Percentiles rank a stretch among this genome's conserved stretches.
Conservation (phyloP, 257 asterid genomes). For the Ocimum tenuiflorum region DNA sequence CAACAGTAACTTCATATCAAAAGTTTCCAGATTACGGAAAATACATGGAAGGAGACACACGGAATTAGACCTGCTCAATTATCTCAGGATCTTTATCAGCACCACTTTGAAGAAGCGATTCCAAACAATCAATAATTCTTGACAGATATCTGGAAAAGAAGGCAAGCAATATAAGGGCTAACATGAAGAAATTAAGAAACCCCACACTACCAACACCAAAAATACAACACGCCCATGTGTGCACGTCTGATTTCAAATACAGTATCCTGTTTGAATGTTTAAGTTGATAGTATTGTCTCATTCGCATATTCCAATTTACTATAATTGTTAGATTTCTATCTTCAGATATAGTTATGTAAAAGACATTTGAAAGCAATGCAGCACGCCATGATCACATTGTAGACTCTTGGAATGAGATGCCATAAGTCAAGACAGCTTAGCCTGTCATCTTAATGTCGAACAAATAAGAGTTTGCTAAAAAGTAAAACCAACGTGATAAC, state of each 20-base stretch:
- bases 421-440: too few relatives aligned
- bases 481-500: not conserved
- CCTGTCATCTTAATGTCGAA: not conserved
- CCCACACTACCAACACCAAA: too few relatives aligned
- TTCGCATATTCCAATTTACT: not conserved
- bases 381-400: not conserved
- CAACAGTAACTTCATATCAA: constrained; percentile 10
- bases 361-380: not conserved
- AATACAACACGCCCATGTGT: not conserved
- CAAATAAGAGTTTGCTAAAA: too few relatives aligned
- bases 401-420: not conserved
- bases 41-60: constrained; percentile 6
- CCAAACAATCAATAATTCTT: constrained; percentile 48
- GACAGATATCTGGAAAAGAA: constrained; percentile 61
- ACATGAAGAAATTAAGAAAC: not conserved
- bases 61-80: constrained; percentile 62
- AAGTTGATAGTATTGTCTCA: not conserved
- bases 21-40: constrained; percentile 5
- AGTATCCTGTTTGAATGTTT: not conserved
- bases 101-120: constrained; percentile 63
- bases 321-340: not conserved
- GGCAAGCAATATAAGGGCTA: not conserved
- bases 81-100: constrained; percentile 89
- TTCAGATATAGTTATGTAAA: not conserved
- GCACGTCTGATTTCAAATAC: not conserved